phyloP scores from a whole-genome alignment of 1,139 yeast genomes.

The Candida glucosophila region DNA sequence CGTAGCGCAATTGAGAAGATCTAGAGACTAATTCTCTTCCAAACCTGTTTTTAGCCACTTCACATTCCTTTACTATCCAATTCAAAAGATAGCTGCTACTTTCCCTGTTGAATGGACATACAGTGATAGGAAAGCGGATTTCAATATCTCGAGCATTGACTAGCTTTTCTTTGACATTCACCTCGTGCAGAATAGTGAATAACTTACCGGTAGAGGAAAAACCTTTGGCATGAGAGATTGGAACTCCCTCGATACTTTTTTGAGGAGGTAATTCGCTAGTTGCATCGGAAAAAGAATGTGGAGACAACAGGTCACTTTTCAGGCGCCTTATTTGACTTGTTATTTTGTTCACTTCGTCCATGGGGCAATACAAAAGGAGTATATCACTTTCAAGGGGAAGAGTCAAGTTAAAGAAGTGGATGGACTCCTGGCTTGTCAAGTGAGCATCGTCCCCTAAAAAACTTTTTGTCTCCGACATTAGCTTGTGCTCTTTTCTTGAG shows the following conservation, averaged over 20 bases:
- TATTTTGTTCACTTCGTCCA: conserved; percentile 1
- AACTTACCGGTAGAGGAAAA: conserved; percentile 44
- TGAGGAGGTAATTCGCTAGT: conserved; percentile 10
- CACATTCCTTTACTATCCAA: conserved; percentile 50
- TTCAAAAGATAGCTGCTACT: conserved; percentile 35
- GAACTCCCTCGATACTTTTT: conserved; percentile 26
- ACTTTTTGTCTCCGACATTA: conserved; percentile 20
- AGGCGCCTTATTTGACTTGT: background rate
- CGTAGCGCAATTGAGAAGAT: conserved; percentile 15
- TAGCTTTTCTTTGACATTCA: conserved; percentile 40
- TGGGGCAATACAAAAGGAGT: conserved; percentile 20
- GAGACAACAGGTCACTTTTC: too few relatives aligned
- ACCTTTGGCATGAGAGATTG: conserved; percentile 37
- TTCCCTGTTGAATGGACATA: conserved; percentile 43
- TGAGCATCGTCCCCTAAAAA: conserved; percentile 13
- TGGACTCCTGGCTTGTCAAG: conserved; percentile 24
- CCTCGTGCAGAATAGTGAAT: conserved; percentile 45
- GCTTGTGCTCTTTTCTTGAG: conserved; percentile 22
- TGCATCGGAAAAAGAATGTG: too few relatives aligned
- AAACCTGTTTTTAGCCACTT: conserved; percentile 27
- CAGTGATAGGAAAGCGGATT: conserved; percentile 41
- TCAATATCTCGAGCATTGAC: conserved; percentile 42
- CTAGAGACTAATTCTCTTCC: conserved; percentile 23
- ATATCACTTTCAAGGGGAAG: conserved; percentile 34
- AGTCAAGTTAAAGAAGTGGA: conserved; percentile 17